Base-by-base conservation (phyloP, 768 basidiomycete genomes). In the Amanita jacksonii region DNA sequence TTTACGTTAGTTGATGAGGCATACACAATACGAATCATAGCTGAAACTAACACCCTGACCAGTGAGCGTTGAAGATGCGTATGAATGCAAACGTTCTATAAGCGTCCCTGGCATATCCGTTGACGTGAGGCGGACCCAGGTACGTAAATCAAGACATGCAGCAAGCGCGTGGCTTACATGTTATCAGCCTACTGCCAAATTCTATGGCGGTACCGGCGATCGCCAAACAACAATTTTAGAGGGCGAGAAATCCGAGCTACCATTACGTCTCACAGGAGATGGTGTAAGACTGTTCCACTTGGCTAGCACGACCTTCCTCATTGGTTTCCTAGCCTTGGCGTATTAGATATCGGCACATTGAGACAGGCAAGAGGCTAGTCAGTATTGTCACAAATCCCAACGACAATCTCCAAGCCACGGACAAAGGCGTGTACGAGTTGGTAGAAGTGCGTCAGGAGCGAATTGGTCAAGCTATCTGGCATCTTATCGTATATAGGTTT, bases 191-290 rank as follows among this genome's bases (percentile, higher is more conserved):
- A 91, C 88, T 1, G 91, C 71, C 16, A 79, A 79, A 59, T 94
- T 96, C 61, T 91, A 91, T 54, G 80, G 82, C 25, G 74, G 72
- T 51, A 67, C 69, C 8, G 67, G 69, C 41, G 69, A 72, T 48
- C 75, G 77, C 5, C 68, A 67, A 34, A 62, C 81, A 6, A 75
- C 77, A 4, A 73, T 92, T 12, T 69, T 90, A 5, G 85, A 93
- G 54, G 76, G 81, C 33, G 83, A 89, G 47, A 63, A 65, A 30
- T 81, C 81, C 0, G 72, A 66, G 27, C 69, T 97, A 8, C 91
- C 91, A 30, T 63, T 97, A 32, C 76, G 92, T 20, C 64, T 99
- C 41, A 93, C 91, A 15, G 96, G 96, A 4, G 86, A 93, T 59
- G 84, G 81, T 38, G 93, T 94, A 62, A 49, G 81, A 65, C 3